phyloP scores from a whole-genome alignment of 768 basidiomycete species.

The Trametes cinnabarina region DNA sequence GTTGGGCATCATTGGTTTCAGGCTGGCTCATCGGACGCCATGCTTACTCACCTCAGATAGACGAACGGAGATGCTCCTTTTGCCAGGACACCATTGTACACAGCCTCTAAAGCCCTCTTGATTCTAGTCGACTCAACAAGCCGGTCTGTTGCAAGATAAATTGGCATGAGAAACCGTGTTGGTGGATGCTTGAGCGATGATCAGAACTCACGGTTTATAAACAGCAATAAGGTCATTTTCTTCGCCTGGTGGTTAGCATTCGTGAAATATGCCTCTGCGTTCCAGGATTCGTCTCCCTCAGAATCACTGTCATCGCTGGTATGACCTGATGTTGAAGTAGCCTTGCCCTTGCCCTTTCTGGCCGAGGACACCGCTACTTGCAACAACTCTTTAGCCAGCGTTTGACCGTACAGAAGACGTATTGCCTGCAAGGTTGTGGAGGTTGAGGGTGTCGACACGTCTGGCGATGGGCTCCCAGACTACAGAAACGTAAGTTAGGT shows the following conservation, averaged over 20 bases:
- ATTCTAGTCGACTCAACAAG: slow-evolving; percentile 86
- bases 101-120: slow-evolving; percentile 81
- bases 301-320: slow-evolving; percentile 33
- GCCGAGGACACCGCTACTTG: slow-evolving; percentile 31
- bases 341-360: slow-evolving; percentile 24
- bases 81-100: slow-evolving; percentile 81
- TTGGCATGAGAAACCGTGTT: too few relatives aligned
- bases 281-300: slow-evolving; percentile 49
- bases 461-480: slow-evolving; percentile 73
- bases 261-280: slow-evolving; percentile 72
- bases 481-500: slow-evolving; percentile 28
- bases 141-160: slow-evolving; percentile 58
- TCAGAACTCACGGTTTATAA: slow-evolving; percentile 82
- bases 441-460: slow-evolving; percentile 74
- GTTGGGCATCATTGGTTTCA: neutral
- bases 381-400: slow-evolving; percentile 75
- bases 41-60: slow-evolving; percentile 75
- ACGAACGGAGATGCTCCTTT: slow-evolving; percentile 90
- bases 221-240: slow-evolving; percentile 80
- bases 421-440: slow-evolving; percentile 71
- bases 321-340: slow-evolving; percentile 29
- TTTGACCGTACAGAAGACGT: slow-evolving; percentile 74
- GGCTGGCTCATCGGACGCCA: neutral
- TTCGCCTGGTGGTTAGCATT: slow-evolving; percentile 89
- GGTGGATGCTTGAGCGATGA: neutral